Conservation (phyloP, 768 basidiomycete species). For the Cyathus striatus region DNA sequence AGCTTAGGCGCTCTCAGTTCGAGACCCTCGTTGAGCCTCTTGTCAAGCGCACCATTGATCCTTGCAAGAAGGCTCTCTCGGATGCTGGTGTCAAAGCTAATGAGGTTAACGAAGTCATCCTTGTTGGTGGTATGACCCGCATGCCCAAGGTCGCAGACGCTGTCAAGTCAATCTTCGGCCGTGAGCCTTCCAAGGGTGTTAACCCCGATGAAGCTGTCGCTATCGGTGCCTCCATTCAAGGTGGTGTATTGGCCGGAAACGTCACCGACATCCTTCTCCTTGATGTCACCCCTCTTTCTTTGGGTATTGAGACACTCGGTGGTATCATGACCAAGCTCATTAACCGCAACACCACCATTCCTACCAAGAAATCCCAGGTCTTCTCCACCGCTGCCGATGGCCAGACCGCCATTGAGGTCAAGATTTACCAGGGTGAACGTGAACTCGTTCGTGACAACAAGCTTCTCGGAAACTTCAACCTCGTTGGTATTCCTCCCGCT, state of each 20-base stretch:
- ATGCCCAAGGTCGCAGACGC: constrained; percentile 96
- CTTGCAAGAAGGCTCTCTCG: constrained; percentile 93
- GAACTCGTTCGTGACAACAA: constrained; percentile 99
- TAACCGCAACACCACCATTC: constrained; percentile 97
- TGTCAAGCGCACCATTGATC: constrained; percentile 86
- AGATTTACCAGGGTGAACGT: constrained; percentile 99
- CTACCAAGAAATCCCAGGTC: constrained; percentile 98
- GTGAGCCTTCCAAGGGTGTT: constrained; percentile 97
- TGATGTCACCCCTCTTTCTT: constrained; percentile 94
- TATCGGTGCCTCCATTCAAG: constrained; percentile 97
- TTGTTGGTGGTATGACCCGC: constrained; percentile 98
- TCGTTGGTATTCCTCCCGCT: constrained; percentile 92
- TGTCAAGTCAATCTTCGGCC: constrained; percentile 90
- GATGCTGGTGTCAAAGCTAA: constrained; percentile 92
- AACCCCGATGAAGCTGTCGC: constrained; percentile 99
- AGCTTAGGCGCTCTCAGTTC: constrained; percentile 85
- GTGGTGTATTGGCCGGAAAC: constrained; percentile 94
- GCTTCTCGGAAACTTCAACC: constrained; percentile 98
- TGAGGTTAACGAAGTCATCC: constrained; percentile 94
- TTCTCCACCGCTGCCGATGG: constrained; percentile 99
- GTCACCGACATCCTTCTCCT: constrained; percentile 94
- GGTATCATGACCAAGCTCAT: constrained; percentile 99
- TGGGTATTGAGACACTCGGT: constrained; percentile 94
- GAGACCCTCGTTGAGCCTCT: constrained; percentile 80
- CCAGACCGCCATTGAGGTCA: constrained; percentile 99